Evolutionary conservation across 2,329 filamentous ascomycete genomes (phyloP).

Genomic region (Aspergillus ruber): DNA sequence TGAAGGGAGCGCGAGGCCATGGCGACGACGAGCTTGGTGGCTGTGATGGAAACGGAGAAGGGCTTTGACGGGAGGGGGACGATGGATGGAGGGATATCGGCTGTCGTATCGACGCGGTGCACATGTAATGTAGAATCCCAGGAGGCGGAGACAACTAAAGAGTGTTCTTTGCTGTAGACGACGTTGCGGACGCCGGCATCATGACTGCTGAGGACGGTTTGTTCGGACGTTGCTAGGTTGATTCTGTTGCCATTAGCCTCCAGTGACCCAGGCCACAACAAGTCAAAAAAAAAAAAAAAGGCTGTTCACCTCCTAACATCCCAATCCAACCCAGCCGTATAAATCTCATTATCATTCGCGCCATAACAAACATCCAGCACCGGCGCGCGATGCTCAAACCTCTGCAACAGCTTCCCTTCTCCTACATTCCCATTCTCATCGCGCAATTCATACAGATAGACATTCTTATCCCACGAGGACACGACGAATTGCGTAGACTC

Average conservation of each 20-base stretch:
- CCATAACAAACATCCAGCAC: conserved; percentile 92
- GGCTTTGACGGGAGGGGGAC: conserved; percentile 77
- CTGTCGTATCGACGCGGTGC: conserved; percentile 50
- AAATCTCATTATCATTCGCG: conserved; percentile 72
- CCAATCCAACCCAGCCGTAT: conserved; percentile 79
- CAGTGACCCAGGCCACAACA: neutral
- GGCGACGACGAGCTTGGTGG: conserved; percentile 84
- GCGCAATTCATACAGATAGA: conserved; percentile 78
- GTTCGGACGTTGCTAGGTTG: conserved; percentile 64
- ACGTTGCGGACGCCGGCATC: conserved; percentile 72
- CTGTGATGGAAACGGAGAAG: conserved; percentile 71
- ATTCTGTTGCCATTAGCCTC: conserved; percentile 43
- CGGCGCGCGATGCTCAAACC: conserved; percentile 74
- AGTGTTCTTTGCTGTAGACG: conserved; percentile 69
- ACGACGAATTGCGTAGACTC: conserved; percentile 73
- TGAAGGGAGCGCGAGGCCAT: conserved; percentile 92
- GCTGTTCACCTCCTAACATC: conserved; percentile 65
- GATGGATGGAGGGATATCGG: conserved; percentile 51
- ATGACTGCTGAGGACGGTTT: conserved; percentile 73
- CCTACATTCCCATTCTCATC: conserved; percentile 49
- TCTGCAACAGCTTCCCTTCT: conserved; percentile 59
- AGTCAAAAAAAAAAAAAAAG: neutral
- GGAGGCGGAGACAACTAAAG: conserved; percentile 77
- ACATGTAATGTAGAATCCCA: conserved; percentile 92
- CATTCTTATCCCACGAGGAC: conserved; percentile 87